Evolutionary conservation across 352 stramenopile genomes (phyloP).

Genomic region (Phytophthora tubulina): DNA sequence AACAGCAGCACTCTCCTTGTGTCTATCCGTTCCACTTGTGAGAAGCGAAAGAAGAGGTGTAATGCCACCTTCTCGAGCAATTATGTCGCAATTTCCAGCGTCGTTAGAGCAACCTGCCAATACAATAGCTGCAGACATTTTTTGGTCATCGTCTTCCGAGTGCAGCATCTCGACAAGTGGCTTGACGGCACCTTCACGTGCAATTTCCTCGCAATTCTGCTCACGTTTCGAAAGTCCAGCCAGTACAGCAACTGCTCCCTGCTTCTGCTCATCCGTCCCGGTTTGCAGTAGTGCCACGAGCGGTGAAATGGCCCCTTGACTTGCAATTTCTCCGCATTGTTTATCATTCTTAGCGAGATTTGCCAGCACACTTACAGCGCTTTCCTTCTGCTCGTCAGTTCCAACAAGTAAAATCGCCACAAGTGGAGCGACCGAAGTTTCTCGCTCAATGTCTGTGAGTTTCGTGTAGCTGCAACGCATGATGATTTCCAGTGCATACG

Average conservation of each 20-base stretch:
- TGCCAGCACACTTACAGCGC: neutral
- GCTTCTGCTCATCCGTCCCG: neutral
- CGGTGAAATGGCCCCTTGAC: neutral
- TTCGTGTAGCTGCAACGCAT: too few species aligned
- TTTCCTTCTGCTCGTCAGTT: conserved; percentile 14
- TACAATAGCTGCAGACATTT: too few species aligned
- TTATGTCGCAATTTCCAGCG: too few species aligned
- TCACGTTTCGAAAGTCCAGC: neutral
- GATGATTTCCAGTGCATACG: too few species aligned
- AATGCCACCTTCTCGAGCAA: too few species aligned
- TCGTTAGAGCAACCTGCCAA: too few species aligned
- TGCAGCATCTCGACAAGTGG: too few species aligned
- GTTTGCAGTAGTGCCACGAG: neutral
- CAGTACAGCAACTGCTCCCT: neutral
- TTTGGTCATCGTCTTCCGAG: too few species aligned
- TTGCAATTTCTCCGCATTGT: neutral
- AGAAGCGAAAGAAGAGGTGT: too few species aligned
- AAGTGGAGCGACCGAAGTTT: conserved; percentile 1
- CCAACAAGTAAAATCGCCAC: neutral
- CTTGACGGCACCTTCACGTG: neutral
- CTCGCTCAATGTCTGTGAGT: conserved; percentile 3
- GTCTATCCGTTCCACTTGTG: too few species aligned
- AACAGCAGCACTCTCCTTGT: too few species aligned
- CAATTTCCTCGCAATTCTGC: neutral
- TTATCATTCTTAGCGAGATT: conserved; percentile 4